Evolutionary conservation across 2,329 filamentous ascomycete species (phyloP), one percentile per base, ranked within the genome.

Genomic region (Aspergillus ibericus): DNA sequence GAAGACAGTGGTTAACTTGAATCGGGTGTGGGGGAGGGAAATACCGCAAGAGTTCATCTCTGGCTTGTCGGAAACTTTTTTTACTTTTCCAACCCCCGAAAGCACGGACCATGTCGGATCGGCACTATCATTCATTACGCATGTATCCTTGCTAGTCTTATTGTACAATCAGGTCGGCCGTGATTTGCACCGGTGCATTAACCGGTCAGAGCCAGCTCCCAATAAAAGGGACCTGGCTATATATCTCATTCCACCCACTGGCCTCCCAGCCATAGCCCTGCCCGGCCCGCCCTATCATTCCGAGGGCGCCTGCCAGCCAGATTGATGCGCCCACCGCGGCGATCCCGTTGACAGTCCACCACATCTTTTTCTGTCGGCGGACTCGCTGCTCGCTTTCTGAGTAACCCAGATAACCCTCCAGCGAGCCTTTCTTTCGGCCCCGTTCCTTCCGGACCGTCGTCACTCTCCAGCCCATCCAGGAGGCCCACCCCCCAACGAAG

Each of bases 281-380:
- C 0, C 92, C 92, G 1, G 84, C 90, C 61, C 84, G 82, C 2
- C 88, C 92, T 8, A 96, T 86, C 15, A 96, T 81, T 0, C 90
- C 91, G 34, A 97, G 74, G 0, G 90, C 89, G 3, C 93, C 93
- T 0, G 88, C 87, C 53, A 93, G 85, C 93, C 93, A 97, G n/a
- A 92, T 56, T 0, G 78, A 82, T 7, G 86, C 82, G 2, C 88
- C 73, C 0, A 81, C 75, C 0, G 82, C 79, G 0, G 84, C 83
- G 54, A 87, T 73, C 0, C 82, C 87, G 70, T 96, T 92, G 56
- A 96, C 81, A 1, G 80, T 75, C 77, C 90, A 86, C 86, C 90
- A 90, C 67, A 85, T 84, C 69, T 86, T 82, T 70, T 87, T 86
- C 70, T 84, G 82, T 52, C 67, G 69, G 59, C 80, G 78, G 61